Base-by-base conservation (phyloP, 2,329 filamentous ascomycete genomes). In the Aspergillus tanneri region DNA sequence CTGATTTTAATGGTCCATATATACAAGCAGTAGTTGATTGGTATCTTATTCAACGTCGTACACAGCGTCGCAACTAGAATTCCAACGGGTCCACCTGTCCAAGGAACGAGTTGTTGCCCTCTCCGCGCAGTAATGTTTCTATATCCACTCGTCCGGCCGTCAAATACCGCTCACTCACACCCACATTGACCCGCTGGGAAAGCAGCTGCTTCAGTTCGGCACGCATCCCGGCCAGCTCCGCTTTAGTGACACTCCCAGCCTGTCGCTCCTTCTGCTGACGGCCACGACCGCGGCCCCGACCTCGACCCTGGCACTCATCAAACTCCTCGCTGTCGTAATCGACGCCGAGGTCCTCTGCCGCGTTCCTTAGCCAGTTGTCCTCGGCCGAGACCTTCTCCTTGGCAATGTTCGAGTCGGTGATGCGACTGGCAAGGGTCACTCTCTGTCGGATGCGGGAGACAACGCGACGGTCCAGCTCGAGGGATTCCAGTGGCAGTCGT, bases 251-350 rank as follows among this genome's bases (percentile, higher is more conserved):
- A 5, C 69, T 76, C 39, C 81, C 77, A 3, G 83, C 83, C 68
- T 86, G 82, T 60, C 85, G 82, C 65, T 93, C 86, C 72, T 87
- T 88, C 71, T 83, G 78, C 71, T 86, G 86, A 30, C 82, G 83
- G 6, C 90, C 90, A 27, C 89, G 78, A 4, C 90, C 90, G 39
- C 90, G 79, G 0, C 87, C 86, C 9, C 62, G 59, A 8, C 55
- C 60, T 18, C 58, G 55, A 19, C 56, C 53, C 45, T 76, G 78
- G 5, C 84, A 82, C 56, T 87, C 75, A 35, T 80, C 87, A 53
- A 96, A 86, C 37, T 95, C 90, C 27, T 95, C 90, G 51, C 84
- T 87, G 64, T 97, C 90, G 65, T 95, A 96, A 43, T 96, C 92
- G 0, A 97, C 88, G 1, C 93, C 93, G 0, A 99, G 77, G 55